phyloP scores from a whole-genome alignment of 441 rosid genomes.

The Kokia cookei region DNA sequence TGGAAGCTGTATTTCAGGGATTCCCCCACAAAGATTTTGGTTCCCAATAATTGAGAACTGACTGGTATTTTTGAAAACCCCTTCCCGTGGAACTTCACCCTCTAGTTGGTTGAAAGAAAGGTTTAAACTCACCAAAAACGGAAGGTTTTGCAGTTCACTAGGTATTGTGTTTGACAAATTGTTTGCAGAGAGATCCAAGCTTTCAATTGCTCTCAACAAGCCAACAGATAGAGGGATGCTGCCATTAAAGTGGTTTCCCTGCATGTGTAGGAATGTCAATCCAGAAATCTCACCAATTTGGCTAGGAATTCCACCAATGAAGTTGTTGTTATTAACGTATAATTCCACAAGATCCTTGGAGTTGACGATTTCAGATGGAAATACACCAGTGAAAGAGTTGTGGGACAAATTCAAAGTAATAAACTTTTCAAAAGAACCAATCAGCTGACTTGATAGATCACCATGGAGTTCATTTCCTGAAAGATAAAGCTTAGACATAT shows the following conservation, averaged over 20 bases:
- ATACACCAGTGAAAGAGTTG: neutral
- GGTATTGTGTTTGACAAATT: conserved; percentile 14
- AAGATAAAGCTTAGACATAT: neutral
- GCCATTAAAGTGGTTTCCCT: conserved; percentile 8
- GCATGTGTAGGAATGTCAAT: neutral
- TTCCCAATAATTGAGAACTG: conserved; percentile 9
- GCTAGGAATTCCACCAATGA: conserved; percentile 14
- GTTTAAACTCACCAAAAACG: conserved; percentile 5
- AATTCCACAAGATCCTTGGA: neutral
- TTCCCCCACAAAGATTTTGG: conserved; percentile 21
- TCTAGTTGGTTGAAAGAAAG: conserved; percentile 14
- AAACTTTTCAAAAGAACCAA: neutral
- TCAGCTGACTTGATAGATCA: neutral
- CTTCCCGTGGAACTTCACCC: conserved; percentile 18
- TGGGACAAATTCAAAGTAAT: neutral
- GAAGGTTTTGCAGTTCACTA: neutral
- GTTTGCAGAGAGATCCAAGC: conserved; percentile 9
- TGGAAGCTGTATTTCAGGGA: conserved; percentile 9
- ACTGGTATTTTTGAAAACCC: conserved; percentile 11
- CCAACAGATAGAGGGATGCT: neutral
- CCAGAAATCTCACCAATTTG: neutral
- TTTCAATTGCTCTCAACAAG: neutral
- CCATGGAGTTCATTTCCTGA: neutral
- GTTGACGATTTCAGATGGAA: neutral
- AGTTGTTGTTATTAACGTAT: neutral